A percentile compares a stretch with the other conserved stretches of the same genome.
Evolutionary conservation across 2,329 filamentous ascomycete species (phyloP).

Genomic region (Xylaria sp.): DNA sequence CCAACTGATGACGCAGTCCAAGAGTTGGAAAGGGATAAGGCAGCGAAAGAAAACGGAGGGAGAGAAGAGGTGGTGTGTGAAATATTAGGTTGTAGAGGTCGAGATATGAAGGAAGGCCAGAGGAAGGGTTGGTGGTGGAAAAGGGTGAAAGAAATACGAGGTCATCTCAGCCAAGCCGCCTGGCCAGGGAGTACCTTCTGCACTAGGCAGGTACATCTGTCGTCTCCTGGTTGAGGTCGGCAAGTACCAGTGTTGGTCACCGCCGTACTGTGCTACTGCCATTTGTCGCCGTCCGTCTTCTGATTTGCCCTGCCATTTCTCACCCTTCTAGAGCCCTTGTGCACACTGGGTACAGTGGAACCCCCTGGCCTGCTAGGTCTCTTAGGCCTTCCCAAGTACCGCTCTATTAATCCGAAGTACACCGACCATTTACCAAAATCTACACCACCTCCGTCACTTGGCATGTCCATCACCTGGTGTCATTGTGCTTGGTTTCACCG

Average conservation of each 20-base stretch:
- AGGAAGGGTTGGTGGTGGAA: conserved; percentile 15
- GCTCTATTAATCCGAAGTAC: too few species aligned
- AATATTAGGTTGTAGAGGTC: conserved; percentile 8
- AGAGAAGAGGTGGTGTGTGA: conserved; percentile 4
- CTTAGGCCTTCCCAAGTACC: too few species aligned
- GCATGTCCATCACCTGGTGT: too few species aligned
- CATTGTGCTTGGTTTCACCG: too few species aligned
- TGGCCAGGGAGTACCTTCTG: neutral
- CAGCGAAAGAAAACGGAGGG: conserved; percentile 11
- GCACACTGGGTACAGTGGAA: too few species aligned
- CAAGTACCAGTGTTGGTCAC: neutral
- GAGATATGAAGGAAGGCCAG: conserved; percentile 20
- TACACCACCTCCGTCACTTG: too few species aligned
- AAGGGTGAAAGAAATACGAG: conserved; percentile 31
- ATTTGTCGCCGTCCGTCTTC: too few species aligned
- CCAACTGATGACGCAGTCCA: conserved; percentile 28
- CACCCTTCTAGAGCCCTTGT: too few species aligned
- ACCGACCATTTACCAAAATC: too few species aligned
- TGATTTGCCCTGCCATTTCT: too few species aligned
- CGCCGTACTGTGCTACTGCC: too few species aligned
- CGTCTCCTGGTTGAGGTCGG: neutral
- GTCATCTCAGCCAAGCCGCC: conserved; percentile 23
- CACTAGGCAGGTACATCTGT: neutral
- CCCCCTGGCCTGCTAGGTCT: too few species aligned
- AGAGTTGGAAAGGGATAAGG: conserved; percentile 21